Conservation (phyloP, 331 rosid species). For the Pyrus hybrid region DNA sequence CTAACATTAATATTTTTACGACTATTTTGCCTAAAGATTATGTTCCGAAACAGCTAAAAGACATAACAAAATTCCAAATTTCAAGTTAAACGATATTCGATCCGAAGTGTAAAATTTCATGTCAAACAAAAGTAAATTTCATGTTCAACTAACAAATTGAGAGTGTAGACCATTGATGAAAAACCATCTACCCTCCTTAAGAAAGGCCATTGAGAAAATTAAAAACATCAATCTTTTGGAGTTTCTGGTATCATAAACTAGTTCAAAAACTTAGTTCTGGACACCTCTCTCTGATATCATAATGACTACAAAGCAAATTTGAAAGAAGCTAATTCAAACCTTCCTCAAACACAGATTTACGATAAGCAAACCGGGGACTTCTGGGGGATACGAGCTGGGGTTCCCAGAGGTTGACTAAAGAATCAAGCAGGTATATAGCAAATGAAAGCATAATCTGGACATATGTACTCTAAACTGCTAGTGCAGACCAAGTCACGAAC, state of each 20-base stretch:
- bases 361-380: neutral
- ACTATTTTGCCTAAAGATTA: too few relatives aligned
- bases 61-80: too few relatives aligned
- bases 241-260: neutral
- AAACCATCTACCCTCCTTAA: neutral
- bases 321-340: neutral
- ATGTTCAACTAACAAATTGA: neutral
- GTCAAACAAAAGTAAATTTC: neutral
- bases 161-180: neutral
- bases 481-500: too few relatives aligned
- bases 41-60: too few relatives aligned
- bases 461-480: too few relatives aligned
- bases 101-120: too few relatives aligned
- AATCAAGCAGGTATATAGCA: neutral
- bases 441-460: neutral
- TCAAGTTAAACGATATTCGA: too few relatives aligned
- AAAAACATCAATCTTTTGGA: neutral
- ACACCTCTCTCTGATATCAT: neutral
- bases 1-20: too few relatives aligned
- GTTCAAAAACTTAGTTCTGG: neutral
- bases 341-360: neutral
- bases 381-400: neutral
- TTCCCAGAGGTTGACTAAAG: neutral
- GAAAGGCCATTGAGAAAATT: neutral
- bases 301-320: neutral